Evolutionary conservation across 225 moss, liverwort and hornwort species (phyloP), one percentile per base, ranked within the genome.

Genomic region (Straminergon stramineum): DNA sequence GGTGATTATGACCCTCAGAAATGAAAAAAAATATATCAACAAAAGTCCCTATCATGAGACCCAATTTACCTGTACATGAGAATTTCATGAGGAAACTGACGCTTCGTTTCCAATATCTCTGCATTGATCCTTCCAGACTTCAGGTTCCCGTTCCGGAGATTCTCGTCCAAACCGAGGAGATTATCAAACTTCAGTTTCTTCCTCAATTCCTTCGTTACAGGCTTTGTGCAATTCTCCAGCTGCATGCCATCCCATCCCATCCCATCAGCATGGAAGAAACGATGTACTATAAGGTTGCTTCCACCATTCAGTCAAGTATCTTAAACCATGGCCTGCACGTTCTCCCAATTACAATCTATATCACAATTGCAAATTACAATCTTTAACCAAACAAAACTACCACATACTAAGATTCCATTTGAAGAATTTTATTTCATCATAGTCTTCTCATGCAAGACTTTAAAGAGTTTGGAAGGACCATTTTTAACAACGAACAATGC

Each of bases 21-120:
- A 19, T 52, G 27, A 52, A 52, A 76, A 62, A n/a, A 56, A 31
- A 66, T 32, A n/a, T 48, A 84, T 80, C 27, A 77, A 77, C 24
- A 62, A 69, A 90, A 85, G 64, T 53, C 52, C 32, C 41, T 28
- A 22, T 71, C 80, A 80, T 58, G 48, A n/a, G 24, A 87, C 70
- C 77, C 43, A 14, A 67, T n/a, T 65, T 83, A 95, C 93, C 97
- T 95, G 66, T 94, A 96, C 80, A 99, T 85, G 70, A 99, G 94
- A 39, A 99, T 90, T 91, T 99, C 99, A 75, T 97, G 97, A 87
- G 99, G 99, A 61, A 94, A 97, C 75, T 93, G 92, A 64, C 99
- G 88, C 89, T 97, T 99, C 84, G 95, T 94, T 61, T 96, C 95
- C 81, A 99, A 77, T 14, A 96, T 90, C 89, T 99, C 96, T 34